These are phyloP conservation scores for Punica granatum DNA, from an alignment of 345 rosid species.

Conservation along the genomic window DNA sequence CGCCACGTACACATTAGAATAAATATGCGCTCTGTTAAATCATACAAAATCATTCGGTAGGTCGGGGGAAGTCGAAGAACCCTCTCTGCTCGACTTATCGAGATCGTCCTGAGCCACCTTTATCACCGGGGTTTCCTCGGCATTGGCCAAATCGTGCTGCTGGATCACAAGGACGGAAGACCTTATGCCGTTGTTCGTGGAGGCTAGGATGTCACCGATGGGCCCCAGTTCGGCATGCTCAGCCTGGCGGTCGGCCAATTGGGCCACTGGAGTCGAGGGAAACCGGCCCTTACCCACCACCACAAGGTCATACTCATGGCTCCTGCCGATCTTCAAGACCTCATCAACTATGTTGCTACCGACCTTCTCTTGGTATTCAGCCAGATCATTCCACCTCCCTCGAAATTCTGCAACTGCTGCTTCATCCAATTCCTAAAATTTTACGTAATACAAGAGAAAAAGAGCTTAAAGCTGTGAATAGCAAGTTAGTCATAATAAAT, in stretches of 20 bases:
- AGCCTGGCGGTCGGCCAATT: conserved; percentile 4
- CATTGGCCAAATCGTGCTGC: background rate
- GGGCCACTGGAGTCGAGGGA: background rate
- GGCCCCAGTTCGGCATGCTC: conserved; percentile 3
- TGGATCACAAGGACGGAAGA: background rate
- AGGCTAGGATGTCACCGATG: background rate
- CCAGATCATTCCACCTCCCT: background rate
- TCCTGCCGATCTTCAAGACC: background rate
- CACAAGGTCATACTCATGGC: background rate
- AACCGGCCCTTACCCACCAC: conserved; percentile 3
- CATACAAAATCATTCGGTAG: background rate
- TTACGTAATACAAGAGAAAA: background rate
- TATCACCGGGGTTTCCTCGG: background rate
- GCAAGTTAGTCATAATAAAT: too few species aligned
- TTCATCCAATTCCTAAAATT: background rate
- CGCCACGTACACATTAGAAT: too few species aligned
- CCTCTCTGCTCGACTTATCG: background rate
- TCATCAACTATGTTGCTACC: background rate
- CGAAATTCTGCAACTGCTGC: background rate
- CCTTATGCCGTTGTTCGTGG: background rate
- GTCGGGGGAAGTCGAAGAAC: background rate
- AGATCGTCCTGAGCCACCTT: background rate
- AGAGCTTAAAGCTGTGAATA: too few species aligned
- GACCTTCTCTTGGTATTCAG: background rate
- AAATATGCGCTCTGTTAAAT: background rate